phyloP scores from a whole-genome alignment of 306 rosid genomes.

The Cyamopsis tetragonoloba region DNA sequence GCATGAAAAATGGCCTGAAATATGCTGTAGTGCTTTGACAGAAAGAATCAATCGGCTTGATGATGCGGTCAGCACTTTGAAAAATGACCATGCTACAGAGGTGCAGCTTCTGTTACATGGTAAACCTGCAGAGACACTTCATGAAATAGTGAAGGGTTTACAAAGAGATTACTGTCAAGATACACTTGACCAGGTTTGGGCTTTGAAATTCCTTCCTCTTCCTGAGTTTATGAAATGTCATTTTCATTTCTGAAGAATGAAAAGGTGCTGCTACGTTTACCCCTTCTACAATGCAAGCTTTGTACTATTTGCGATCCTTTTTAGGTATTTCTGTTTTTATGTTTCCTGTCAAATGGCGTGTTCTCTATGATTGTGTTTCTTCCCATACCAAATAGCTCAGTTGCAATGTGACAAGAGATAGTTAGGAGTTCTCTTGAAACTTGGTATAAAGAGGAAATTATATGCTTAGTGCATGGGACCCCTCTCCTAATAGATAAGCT shows the following conservation, averaged over 20 bases:
- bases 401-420: neutral
- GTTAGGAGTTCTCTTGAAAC: slow-evolving; percentile 6
- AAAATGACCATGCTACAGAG: slow-evolving; percentile 26
- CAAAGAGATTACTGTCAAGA: slow-evolving; percentile 30
- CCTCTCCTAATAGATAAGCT: neutral
- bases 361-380: neutral
- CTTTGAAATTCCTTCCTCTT: neutral
- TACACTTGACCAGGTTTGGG: slow-evolving; percentile 50
- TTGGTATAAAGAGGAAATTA: neutral
- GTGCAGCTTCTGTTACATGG: slow-evolving; percentile 30
- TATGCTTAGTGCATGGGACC: neutral
- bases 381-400: neutral
- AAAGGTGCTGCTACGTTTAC: neutral
- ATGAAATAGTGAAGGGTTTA: slow-evolving; percentile 52
- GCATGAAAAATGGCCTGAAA: slow-evolving; percentile 49
- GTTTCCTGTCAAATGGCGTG: neutral
- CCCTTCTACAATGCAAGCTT: neutral
- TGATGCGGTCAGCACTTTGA: slow-evolving; percentile 39
- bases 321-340: neutral
- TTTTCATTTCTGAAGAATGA: neutral
- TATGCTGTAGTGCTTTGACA: slow-evolving; percentile 44
- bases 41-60: slow-evolving; percentile 48
- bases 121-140: slow-evolving; percentile 48
- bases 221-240: neutral
- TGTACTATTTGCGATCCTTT: neutral